Evolutionary conservation across 371 early-diverging fungal genomes (phyloP), one percentile per base, ranked within the genome.

Genomic region (Rhizomucor pusillus): DNA sequence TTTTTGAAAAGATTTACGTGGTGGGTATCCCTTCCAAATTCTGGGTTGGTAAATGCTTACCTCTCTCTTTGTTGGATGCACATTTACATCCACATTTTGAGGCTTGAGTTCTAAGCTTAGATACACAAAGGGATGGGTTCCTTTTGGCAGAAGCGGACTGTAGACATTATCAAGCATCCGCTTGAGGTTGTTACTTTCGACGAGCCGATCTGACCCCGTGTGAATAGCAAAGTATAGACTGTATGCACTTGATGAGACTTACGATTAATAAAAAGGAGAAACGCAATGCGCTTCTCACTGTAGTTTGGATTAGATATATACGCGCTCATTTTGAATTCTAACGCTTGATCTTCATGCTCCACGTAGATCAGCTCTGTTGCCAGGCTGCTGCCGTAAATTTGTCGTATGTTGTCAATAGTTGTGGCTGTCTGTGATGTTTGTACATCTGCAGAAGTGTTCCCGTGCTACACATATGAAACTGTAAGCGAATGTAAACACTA

Each of bases 11-110:
- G n/a, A n/a, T n/a, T n/a, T n/a, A n/a, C n/a, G n/a, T n/a, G n/a
- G n/a, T n/a, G n/a, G n/a, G n/a, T n/a, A n/a, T n/a, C n/a, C n/a
- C n/a, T n/a, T n/a, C n/a, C n/a, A n/a, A n/a, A n/a, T n/a, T n/a
- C n/a, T n/a, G n/a, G n/a, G n/a, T 19, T 41, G 6, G 23, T 45
- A n/a, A 3, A 12, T 40, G 10, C 29, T 57, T 56, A 78, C 90
- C 80, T 95, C 93, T 19, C 84, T 81, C 60, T 99, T 99, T 35
- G 97, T 94, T 0, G 99, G 99, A 73, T 99, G 99, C 0, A 99
- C 94, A 69, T 99, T 99, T 4, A 99, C 99, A 73, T 99, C 99
- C 0, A 99, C 90, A 50, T 87, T 86, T 25, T 84, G 67, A 0
- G 95, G 90, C 24, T 86, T 82, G 44, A 98, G 82, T 33, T 82